Evolutionary conservation across 2,329 filamentous ascomycete species (phyloP).

Genomic region (Colletotrichum coccodes): DNA sequence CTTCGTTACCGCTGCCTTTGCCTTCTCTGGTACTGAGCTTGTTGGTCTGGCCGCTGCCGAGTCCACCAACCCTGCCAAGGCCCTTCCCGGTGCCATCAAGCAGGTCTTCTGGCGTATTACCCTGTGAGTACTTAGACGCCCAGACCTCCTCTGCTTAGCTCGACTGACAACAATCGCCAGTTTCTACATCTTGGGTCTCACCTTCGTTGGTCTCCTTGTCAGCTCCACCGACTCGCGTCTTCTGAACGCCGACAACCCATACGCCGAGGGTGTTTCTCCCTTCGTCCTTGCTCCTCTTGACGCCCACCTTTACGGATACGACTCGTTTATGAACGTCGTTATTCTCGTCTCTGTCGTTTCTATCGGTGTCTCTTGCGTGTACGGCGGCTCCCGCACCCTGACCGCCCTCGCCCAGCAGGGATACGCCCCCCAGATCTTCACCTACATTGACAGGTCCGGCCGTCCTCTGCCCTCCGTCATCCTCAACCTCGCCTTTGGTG

Average conservation of each 20-base stretch:
- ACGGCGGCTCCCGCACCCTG: conserved; percentile 65
- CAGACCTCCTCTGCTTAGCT: neutral
- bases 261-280: conserved; percentile 43
- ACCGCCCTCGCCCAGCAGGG: conserved; percentile 65
- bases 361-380: conserved; percentile 64
- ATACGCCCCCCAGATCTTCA: conserved; percentile 64
- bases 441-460: conserved; percentile 64
- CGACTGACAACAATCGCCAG: conserved; percentile 20
- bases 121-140: conserved; percentile 37
- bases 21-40: conserved; percentile 75
- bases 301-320: conserved; percentile 57
- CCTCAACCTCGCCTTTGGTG: conserved; percentile 56
- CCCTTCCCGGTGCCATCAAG: conserved; percentile 82
- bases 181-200: conserved; percentile 61
- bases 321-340: conserved; percentile 63
- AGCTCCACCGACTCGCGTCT: conserved; percentile 54
- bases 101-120: conserved; percentile 70
- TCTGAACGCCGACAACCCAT: conserved; percentile 55
- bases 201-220: conserved; percentile 58
- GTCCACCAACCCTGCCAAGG: conserved; percentile 72
- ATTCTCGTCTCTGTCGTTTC: conserved; percentile 65
- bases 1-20: conserved; percentile 76
- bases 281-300: conserved; percentile 43
- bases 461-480: conserved; percentile 60
- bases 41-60: conserved; percentile 78